Conservation (phyloP, 495 filamentous ascomycete genomes). For the Tricharina praecox region DNA sequence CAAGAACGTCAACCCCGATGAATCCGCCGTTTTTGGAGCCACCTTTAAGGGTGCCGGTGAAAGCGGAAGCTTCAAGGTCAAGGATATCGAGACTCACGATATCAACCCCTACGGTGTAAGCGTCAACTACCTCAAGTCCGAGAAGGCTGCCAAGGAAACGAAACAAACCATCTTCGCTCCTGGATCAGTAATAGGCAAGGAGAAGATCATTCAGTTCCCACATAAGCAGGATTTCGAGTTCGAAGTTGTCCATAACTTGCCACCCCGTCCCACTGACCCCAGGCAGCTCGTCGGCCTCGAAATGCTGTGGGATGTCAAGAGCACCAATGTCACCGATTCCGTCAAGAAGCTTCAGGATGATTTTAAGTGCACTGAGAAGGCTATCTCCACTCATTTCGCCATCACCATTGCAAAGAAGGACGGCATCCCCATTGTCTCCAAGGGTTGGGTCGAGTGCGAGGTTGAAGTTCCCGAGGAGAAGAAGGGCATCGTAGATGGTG, state of each 20-base stretch:
- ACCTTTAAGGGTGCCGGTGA: constrained; percentile 84
- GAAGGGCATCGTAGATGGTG: constrained; percentile 67
- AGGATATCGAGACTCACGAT: constrained; percentile 76
- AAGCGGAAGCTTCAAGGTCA: constrained; percentile 88
- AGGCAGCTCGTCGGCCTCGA: constrained; percentile 33
- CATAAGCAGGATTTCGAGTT: constrained; percentile 74
- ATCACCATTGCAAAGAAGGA: constrained; percentile 54
- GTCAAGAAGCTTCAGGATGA: constrained; percentile 56
- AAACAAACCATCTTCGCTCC: constrained; percentile 56
- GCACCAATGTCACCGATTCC: constrained; percentile 69
- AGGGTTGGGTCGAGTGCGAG: constrained; percentile 69
- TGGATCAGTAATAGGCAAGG: constrained; percentile 54
- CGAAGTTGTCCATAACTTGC: constrained; percentile 55
- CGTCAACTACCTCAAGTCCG: constrained; percentile 42
- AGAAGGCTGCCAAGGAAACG: constrained; percentile 28
- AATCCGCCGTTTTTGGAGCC: constrained; percentile 91
- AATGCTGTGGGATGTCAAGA: constrained; percentile 39
- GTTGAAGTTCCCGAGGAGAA: constrained; percentile 45
- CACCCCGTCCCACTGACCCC: constrained; percentile 26
- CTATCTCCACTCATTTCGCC: constrained; percentile 63
- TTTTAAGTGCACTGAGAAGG: constrained; percentile 55
- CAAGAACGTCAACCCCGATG: constrained; percentile 91
- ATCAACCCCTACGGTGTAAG: constrained; percentile 52
- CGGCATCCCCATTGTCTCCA: constrained; percentile 67
- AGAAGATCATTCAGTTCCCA: constrained; percentile 78